phyloP scores from a whole-genome alignment of 2,329 filamentous ascomycete species.

The Bipolaris cookei region DNA sequence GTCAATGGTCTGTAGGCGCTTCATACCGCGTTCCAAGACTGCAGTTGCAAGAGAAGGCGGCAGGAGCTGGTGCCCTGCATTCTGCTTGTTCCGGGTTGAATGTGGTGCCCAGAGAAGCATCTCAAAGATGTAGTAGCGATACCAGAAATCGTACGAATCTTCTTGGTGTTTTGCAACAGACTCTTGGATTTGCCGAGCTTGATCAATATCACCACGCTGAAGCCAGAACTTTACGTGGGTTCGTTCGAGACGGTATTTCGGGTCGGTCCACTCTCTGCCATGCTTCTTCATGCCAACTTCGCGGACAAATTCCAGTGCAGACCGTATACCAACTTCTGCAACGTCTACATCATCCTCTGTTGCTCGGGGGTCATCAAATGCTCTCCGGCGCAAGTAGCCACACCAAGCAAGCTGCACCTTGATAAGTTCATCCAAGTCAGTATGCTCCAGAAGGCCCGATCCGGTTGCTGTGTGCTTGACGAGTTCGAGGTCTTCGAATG shows the following conservation, averaged over 20 bases:
- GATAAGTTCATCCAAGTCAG: conserved; percentile 85
- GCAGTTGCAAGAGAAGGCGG: conserved; percentile 75
- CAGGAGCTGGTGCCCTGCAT: conserved; percentile 56
- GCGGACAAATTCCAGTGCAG: conserved; percentile 83
- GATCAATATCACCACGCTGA: conserved; percentile 77
- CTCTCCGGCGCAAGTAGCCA: conserved; percentile 85
- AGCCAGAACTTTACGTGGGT: conserved; percentile 92
- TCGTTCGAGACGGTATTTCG: conserved; percentile 84
- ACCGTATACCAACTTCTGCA: conserved; percentile 85
- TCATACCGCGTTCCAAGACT: conserved; percentile 75
- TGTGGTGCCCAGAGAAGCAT: conserved; percentile 72
- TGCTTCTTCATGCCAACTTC: conserved; percentile 79
- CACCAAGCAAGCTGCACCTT: conserved; percentile 96
- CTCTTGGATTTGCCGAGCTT: conserved; percentile 79
- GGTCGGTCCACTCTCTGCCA: conserved; percentile 78
- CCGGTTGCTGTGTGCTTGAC: conserved; percentile 94
- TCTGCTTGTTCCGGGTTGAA: conserved; percentile 58
- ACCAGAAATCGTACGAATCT: conserved; percentile 91
- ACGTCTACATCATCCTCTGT: conserved; percentile 81
- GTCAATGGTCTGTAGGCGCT: conserved; percentile 66
- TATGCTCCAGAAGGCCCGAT: conserved; percentile 80
- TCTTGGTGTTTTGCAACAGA: conserved; percentile 71
- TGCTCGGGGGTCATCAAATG: conserved; percentile 73
- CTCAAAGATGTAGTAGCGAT: conserved; percentile 90
- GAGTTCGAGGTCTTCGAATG: conserved; percentile 80